Base-by-base conservation (phyloP, 805 yeast genomes). In the Myxozyma nipponensis region DNA sequence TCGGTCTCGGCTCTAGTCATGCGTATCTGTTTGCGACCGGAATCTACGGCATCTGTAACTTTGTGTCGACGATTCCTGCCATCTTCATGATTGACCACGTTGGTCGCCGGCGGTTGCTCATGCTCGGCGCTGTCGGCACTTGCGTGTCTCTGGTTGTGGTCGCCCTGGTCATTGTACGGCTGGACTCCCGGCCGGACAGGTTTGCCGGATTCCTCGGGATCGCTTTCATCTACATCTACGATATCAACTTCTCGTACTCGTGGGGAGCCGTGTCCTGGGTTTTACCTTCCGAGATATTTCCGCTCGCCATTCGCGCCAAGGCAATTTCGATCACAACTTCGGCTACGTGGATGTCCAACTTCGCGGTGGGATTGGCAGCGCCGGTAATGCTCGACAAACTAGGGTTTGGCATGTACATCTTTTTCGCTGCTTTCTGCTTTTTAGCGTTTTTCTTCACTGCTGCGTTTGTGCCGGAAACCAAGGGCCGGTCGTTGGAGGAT, bases 181-280 rank as follows among this genome's bases (percentile, higher is more conserved):
- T 10, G 9, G 15, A 18, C 60, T 28, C 32, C 32, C 32, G 32
- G 13, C 32, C 32, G 32, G 32, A 28, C 13, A 7, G 32, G 13
- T 28, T 28, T 28, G 32, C 32, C 7, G 32, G 32, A 28, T 28
- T 28, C 13, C 32, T 17, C 21, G 38, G 38, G 15, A 64, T 73
- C 37, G 79, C 79, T 21, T 75, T 77, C 59, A 68, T 74, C 3
- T 77, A 79, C 64, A 56, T 78, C 50, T 86, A 84, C 64, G 82
- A 86, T 58, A 82, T 83, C 46, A 81, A 82, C 65, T 84, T 83
- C 69, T 93, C 93, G 6, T 75, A 86, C 3, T 78, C 90, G 22
- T 86, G 93, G 89, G 91, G 93, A 64, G 89, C 93, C 32, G 79
- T 78, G 56, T 79, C 78, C 37, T 86, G 46, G 5, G 58, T 54